Evolutionary conservation across 805 yeast genomes (phyloP).

Genomic region (Saccharomyces jurei): DNA sequence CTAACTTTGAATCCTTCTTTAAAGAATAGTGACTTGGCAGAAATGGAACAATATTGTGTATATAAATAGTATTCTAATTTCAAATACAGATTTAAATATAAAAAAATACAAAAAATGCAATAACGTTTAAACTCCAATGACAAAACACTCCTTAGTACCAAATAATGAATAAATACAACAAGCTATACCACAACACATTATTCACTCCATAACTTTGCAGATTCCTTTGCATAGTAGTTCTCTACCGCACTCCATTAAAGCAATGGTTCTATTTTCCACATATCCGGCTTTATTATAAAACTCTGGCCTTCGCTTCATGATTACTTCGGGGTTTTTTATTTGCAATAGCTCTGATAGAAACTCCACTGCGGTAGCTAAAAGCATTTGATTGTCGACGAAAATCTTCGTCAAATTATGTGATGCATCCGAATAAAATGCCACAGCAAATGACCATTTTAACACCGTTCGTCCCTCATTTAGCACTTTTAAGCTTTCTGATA

Average conservation of each 20-base stretch:
- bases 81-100: neutral
- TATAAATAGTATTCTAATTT: neutral
- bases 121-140: neutral
- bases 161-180: neutral
- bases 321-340: slow-evolving; percentile 31
- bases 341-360: slow-evolving; percentile 53
- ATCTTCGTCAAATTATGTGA: slow-evolving; percentile 47
- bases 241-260: slow-evolving; percentile 33
- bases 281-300: slow-evolving; percentile 33
- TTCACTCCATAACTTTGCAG: slow-evolving; percentile 13
- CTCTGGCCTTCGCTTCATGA: slow-evolving; percentile 31
- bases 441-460: slow-evolving; percentile 85
- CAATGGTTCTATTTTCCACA: slow-evolving; percentile 31
- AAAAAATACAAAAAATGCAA: neutral
- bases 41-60: neutral
- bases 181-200: neutral
- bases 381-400: slow-evolving; percentile 64
- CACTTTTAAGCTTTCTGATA: slow-evolving; percentile 61
- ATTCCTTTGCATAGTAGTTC: slow-evolving; percentile 29
- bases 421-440: slow-evolving; percentile 56
- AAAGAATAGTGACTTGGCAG: neutral
- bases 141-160: neutral
- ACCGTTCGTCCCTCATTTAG: slow-evolving; percentile 64
- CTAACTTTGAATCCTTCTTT: neutral
- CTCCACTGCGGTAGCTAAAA: slow-evolving; percentile 59